Evolutionary conservation across 495 filamentous ascomycete species (phyloP).

Genomic region (Tetracladium setigerum): DNA sequence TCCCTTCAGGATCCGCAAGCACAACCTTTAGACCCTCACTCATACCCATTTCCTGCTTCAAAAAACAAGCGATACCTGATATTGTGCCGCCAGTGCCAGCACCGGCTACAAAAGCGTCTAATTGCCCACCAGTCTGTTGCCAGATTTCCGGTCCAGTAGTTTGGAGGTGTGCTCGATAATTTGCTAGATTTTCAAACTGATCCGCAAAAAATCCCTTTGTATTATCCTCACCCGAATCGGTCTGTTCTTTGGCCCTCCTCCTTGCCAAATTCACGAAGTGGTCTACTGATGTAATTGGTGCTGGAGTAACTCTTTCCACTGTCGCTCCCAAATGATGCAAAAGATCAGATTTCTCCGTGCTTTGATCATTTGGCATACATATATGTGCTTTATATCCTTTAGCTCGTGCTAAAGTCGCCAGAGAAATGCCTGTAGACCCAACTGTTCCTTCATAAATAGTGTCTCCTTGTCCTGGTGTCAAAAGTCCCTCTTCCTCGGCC

Average conservation of each 20-base stretch:
- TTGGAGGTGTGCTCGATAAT: conserved; percentile 75
- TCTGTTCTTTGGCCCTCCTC: conserved; percentile 64
- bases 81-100: conserved; percentile 95
- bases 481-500: conserved; percentile 71
- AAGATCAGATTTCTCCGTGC: conserved; percentile 78
- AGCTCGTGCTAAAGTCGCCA: conserved; percentile 81
- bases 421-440: conserved; percentile 86
- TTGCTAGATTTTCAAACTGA: conserved; percentile 87
- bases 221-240: conserved; percentile 30
- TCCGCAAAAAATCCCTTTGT: conserved; percentile 83
- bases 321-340: conserved; percentile 84
- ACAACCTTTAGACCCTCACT: conserved; percentile 51
- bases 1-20: conserved; percentile 90
- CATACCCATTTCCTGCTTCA: conserved; percentile 56
- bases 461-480: conserved; percentile 77
- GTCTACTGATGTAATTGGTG: conserved; percentile 80
- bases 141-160: conserved; percentile 88
- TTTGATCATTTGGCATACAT: conserved; percentile 93
- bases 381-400: conserved; percentile 90
- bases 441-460: conserved; percentile 97
- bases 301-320: conserved; percentile 82
- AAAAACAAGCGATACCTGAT: conserved; percentile 71
- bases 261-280: conserved; percentile 95
- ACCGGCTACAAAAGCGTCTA: conserved; percentile 88
- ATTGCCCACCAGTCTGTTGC: conserved; percentile 59